Conservation (phyloP, 2,329 filamentous ascomycete species). For the Exophiala xenobiotica region DNA sequence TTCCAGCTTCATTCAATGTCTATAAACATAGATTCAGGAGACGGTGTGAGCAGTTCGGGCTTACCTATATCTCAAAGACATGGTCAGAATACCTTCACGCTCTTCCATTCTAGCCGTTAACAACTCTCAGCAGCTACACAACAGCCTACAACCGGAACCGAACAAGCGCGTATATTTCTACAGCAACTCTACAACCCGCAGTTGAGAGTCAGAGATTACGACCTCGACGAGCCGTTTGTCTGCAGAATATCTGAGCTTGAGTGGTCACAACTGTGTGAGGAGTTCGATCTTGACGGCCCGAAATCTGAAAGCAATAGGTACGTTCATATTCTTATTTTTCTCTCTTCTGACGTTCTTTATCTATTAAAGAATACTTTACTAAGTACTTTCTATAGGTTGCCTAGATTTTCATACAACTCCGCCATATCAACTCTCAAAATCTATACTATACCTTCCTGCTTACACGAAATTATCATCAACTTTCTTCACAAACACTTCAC, state of each 20-base stretch:
- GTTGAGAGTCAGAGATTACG: slow-evolving; percentile 3
- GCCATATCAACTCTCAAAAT: slow-evolving; percentile 8
- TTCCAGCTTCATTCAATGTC: slow-evolving; percentile 9
- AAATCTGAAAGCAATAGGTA: not conserved
- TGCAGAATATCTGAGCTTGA: slow-evolving; percentile 7
- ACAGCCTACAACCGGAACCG: slow-evolving; percentile 6
- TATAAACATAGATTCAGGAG: slow-evolving; percentile 9
- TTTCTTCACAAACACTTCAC: not conserved
- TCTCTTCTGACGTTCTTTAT: not conserved
- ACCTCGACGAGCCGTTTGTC: slow-evolving; percentile 2
- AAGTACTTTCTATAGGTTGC: not conserved
- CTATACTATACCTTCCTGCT: not conserved
- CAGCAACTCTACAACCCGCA: slow-evolving; percentile 7
- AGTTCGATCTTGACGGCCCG: not conserved
- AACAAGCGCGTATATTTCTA: slow-evolving; percentile 10
- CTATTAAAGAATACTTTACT: not conserved
- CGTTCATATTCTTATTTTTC: not conserved
- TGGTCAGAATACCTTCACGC: slow-evolving; percentile 9
- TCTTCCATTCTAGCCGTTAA: slow-evolving; percentile 4
- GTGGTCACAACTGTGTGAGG: slow-evolving; percentile 1
- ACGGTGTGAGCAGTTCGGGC: slow-evolving; percentile 1
- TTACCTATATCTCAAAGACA: slow-evolving; percentile 2
- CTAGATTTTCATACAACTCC: slow-evolving; percentile 9
- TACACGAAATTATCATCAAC: not conserved
- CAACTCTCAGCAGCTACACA: slow-evolving; percentile 8